Conservation (phyloP, 1,284 basidiomycete genomes). For the Apiotrichum sp. region DNA sequence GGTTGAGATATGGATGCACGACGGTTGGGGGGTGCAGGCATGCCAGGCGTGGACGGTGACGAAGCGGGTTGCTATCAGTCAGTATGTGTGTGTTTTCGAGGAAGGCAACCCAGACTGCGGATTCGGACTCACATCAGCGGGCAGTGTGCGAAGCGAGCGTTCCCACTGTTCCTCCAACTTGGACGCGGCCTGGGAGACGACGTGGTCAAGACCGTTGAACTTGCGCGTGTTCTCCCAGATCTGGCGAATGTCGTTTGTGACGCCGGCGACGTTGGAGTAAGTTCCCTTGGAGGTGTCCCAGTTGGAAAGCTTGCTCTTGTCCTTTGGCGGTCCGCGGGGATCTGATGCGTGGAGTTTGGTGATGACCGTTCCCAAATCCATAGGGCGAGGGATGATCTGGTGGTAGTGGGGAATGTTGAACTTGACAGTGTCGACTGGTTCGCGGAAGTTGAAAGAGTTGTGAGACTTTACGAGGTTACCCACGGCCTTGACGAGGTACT, state of each 20-base stretch:
- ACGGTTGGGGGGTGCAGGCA: constrained; percentile 16
- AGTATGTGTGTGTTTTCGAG: background rate
- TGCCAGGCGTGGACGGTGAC: constrained; percentile 20
- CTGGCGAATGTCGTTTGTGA: constrained; percentile 71
- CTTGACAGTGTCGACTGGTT: constrained; percentile 84
- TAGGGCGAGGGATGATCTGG: constrained; percentile 78
- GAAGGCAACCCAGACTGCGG: too few relatives aligned
- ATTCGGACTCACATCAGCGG: constrained; percentile 54
- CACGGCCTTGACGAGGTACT: constrained; percentile 72
- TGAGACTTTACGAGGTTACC: constrained; percentile 73
- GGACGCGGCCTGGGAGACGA: constrained; percentile 70
- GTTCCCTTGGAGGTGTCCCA: constrained; percentile 57
- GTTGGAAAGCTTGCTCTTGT: constrained; percentile 54
- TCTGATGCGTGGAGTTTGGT: constrained; percentile 73
- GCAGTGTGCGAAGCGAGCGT: constrained; percentile 71
- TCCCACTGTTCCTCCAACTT: constrained; percentile 80
- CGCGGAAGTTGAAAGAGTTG: constrained; percentile 73
- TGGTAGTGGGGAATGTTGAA: constrained; percentile 89
- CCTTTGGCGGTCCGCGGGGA: constrained; percentile 50
- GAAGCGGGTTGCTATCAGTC: constrained; percentile 14
- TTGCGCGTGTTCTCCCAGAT: constrained; percentile 83
- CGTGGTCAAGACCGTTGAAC: constrained; percentile 90
- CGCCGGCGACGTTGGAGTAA: constrained; percentile 68
- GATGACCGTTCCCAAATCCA: constrained; percentile 95
- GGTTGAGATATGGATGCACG: constrained; percentile 40